Evolutionary conservation across 805 yeast genomes (phyloP).

Genomic region (Wickerhamiella cacticola): DNA sequence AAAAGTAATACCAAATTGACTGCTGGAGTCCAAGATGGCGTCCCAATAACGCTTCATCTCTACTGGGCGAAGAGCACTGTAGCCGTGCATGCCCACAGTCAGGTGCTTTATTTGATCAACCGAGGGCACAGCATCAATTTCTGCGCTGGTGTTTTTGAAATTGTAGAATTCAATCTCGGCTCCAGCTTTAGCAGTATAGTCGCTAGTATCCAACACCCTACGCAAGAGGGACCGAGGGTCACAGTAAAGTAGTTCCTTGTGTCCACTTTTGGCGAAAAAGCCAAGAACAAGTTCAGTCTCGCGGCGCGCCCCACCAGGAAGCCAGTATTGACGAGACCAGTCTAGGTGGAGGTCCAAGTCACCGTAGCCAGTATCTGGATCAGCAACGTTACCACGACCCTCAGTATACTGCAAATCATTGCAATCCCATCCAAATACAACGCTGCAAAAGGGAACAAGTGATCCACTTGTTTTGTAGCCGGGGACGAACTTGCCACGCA

Average conservation of each 20-base stretch:
- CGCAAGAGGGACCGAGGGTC: constrained; percentile 27
- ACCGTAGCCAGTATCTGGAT: constrained; percentile 25
- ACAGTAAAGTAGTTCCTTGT: constrained; percentile 22
- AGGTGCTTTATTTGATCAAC: constrained; percentile 23
- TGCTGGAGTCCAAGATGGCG: constrained; percentile 21
- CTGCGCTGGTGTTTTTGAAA: constrained; percentile 21
- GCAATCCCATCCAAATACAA: constrained; percentile 31
- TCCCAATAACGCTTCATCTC: constrained; percentile 25
- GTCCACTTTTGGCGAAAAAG: constrained; percentile 21
- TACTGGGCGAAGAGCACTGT: constrained; percentile 27
- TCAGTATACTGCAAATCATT: constrained; percentile 25
- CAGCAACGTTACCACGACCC: constrained; percentile 23
- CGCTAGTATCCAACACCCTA: constrained; percentile 7
- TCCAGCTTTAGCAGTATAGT: constrained; percentile 23
- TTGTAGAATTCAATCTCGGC: constrained; percentile 29
- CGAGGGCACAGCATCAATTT: constrained; percentile 19
- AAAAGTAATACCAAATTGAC: constrained; percentile 21
- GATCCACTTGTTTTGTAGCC: constrained; percentile 23
- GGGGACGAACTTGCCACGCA: constrained; percentile 29
- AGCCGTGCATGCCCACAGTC: constrained; percentile 30
- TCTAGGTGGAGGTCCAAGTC: constrained; percentile 27
- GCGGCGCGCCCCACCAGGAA: constrained; percentile 21
- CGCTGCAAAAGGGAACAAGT: constrained; percentile 27
- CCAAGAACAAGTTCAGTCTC: constrained; percentile 25
- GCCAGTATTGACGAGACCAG: constrained; percentile 17